Conservation (phyloP, 352 stramenopile genomes). For the Pythium plurisporium region DNA sequence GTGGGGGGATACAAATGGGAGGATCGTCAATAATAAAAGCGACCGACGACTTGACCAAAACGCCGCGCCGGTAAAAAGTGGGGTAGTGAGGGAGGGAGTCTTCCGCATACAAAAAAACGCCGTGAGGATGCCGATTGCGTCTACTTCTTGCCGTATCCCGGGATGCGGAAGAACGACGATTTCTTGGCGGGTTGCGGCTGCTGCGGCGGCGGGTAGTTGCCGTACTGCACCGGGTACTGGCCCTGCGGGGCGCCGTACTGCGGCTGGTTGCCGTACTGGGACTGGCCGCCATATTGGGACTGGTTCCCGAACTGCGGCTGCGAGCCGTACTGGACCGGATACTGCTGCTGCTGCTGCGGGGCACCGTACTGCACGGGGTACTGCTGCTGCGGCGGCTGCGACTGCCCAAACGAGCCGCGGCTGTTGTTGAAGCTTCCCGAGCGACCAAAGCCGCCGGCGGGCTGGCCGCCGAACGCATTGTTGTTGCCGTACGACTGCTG, state of each 20-base stretch:
- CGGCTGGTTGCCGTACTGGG: conserved; percentile 19
- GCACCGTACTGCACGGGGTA: conserved; percentile 15
- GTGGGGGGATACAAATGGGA: background rate
- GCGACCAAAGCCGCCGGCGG: too few relatives aligned
- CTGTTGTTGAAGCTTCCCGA: conserved; percentile 22
- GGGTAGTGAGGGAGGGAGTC: background rate
- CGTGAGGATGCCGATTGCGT: background rate
- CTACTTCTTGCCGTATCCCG: conserved; percentile 74
- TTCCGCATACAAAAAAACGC: background rate
- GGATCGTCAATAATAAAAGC: conserved; percentile 26
- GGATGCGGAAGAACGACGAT: conserved; percentile 63
- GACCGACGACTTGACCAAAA: conserved; percentile 4
- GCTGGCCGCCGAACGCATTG: background rate
- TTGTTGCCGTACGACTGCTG: conserved; percentile 8
- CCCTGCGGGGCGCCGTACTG: conserved; percentile 25
- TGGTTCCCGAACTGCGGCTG: conserved; percentile 25
- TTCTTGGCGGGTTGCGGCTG: conserved; percentile 50
- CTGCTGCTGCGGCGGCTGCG: conserved; percentile 7
- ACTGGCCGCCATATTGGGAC: conserved; percentile 3
- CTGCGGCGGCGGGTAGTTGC: conserved; percentile 45
- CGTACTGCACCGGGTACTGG: too few relatives aligned
- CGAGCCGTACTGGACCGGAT: conserved; percentile 19
- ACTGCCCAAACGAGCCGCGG: conserved; percentile 19
- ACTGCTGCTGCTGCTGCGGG: background rate
- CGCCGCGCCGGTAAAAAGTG: background rate